Base-by-base conservation (phyloP, 2,329 filamentous ascomycete species). In the Stagonosporopsis chrysanthemi region DNA sequence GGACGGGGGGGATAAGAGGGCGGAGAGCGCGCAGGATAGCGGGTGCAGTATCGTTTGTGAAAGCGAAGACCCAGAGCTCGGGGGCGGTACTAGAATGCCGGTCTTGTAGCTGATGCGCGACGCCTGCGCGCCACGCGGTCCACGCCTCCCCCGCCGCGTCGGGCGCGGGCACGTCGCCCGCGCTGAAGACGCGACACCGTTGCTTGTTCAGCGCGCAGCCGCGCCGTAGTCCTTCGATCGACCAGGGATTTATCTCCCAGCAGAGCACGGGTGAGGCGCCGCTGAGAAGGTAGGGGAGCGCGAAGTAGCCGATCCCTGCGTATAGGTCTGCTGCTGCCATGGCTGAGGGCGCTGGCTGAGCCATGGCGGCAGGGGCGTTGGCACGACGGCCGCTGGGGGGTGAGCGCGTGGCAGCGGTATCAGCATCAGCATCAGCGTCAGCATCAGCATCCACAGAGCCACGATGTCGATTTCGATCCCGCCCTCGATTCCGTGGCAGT, bases 301-400 rank as follows among this genome's bases (percentile, higher is more conserved):
- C 86, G 77, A 98, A 97, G 77, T 97, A 97, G 5, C 94, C 94
- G 63, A 97, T 97, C 0, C 94, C 94, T 0, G 90, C 91, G 78
- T 96, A 97, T 58, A 98, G 79, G 75, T 98, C 94, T 0, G 96
- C 84, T 1, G 77, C 79, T 1, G 45, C 24, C 3, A 42, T 38
- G 19, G 6, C 35, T 9, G 6, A 5, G 9, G 28, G 11, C 11
- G 4, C 28, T 11, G 28, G 28, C 28, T 31, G 28, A 12, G 28
- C 28, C 6, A 9, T 11, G 28, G 6, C 11, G 28, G 4, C 24
- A 26, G 24, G 24, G 7, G 24, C 24, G 24, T 26, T 26, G 24
- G 24, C 24, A 26, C 4, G 7, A 26, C 4, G 24, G 4, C 4
- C 24, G 7, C 7, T 26, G 4, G 24, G 7, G 24, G 24, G 4